These are phyloP conservation scores for Diplodia sapinea DNA, from an alignment of 2,329 filamentous ascomycete species.

Conservation along the genomic window DNA sequence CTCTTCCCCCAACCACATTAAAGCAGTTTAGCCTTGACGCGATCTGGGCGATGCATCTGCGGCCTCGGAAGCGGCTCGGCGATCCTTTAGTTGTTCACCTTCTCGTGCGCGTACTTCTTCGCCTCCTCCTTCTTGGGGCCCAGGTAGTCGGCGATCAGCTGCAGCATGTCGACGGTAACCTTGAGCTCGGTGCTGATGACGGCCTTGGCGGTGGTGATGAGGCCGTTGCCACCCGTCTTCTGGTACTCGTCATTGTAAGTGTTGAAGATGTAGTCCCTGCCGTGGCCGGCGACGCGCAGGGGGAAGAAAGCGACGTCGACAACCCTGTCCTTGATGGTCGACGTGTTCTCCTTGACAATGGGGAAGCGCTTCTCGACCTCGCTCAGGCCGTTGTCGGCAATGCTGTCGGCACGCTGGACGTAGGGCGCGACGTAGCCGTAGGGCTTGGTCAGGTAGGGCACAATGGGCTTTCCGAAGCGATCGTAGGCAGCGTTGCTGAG, in stretches of 20 bases:
- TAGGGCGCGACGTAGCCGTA: constrained; percentile 86
- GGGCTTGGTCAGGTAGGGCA: constrained; percentile 78
- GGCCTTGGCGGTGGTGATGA: constrained; percentile 47
- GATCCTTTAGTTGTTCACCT: constrained; percentile 33
- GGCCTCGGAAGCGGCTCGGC: background rate
- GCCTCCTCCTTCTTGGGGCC: constrained; percentile 44
- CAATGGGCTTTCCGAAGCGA: constrained; percentile 75
- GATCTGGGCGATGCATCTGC: constrained; percentile 4
- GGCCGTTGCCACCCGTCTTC: constrained; percentile 46
- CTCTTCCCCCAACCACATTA: constrained; percentile 2
- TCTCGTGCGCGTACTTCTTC: constrained; percentile 45
- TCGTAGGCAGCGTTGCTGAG: constrained; percentile 76
- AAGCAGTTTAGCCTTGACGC: background rate
- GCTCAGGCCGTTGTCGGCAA: constrained; percentile 46
- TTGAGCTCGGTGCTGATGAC: constrained; percentile 49
- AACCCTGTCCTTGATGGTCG: constrained; percentile 47
- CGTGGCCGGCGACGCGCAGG: constrained; percentile 38
- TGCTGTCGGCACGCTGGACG: constrained; percentile 75
- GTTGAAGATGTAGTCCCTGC: constrained; percentile 44
- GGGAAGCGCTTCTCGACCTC: constrained; percentile 48
- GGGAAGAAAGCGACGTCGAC: constrained; percentile 40
- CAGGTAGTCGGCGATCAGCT: constrained; percentile 42
- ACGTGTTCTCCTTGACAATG: constrained; percentile 57
- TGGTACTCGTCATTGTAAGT: constrained; percentile 50
- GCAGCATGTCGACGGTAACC: constrained; percentile 44